A percentile compares a stretch with the other conserved stretches of the same genome.
Evolutionary conservation across 2,329 filamentous ascomycete species (phyloP).

Genomic region (Kalmusia sp.): DNA sequence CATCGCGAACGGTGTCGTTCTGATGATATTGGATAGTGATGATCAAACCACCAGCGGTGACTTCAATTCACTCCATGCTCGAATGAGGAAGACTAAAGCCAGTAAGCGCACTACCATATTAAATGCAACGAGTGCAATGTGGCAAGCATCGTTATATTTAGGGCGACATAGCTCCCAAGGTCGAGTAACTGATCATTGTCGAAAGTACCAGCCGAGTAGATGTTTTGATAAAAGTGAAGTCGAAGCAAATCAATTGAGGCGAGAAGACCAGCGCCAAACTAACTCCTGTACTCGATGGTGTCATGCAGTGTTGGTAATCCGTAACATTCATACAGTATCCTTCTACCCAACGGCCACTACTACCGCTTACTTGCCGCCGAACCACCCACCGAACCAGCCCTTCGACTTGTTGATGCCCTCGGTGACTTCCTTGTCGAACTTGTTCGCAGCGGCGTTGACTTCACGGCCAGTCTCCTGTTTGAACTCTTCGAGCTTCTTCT

Average conservation of each 20-base stretch:
- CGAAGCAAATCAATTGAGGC: slow-evolving; percentile 23
- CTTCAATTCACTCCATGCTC: no score
- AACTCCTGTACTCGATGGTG: slow-evolving; percentile 31
- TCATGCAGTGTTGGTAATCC: slow-evolving; percentile 25
- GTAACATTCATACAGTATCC: slow-evolving; percentile 3
- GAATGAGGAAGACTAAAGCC: no score
- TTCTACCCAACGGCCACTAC: neutral
- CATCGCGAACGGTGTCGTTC: no score
- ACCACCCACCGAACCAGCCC: slow-evolving; percentile 84
- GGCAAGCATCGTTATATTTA: neutral
- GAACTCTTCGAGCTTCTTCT: slow-evolving; percentile 67
- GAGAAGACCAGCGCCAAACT: slow-evolving; percentile 20
- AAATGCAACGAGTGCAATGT: no score
- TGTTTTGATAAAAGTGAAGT: neutral
- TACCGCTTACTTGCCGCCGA: slow-evolving; percentile 63
- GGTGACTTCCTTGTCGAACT: slow-evolving; percentile 83
- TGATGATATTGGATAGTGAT: no score
- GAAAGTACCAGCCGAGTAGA: neutral
- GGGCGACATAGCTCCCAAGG: no score
- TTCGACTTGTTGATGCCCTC: slow-evolving; percentile 81
- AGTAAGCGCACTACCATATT: no score
- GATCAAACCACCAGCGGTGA: no score
- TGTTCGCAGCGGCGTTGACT: slow-evolving; percentile 67
- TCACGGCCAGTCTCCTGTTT: slow-evolving; percentile 68
- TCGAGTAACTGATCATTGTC: neutral